Evolutionary conservation across 306 rosid genomes (phyloP), one percentile per base, ranked within the genome.

Genomic region (Quercus aquifolioides): DNA sequence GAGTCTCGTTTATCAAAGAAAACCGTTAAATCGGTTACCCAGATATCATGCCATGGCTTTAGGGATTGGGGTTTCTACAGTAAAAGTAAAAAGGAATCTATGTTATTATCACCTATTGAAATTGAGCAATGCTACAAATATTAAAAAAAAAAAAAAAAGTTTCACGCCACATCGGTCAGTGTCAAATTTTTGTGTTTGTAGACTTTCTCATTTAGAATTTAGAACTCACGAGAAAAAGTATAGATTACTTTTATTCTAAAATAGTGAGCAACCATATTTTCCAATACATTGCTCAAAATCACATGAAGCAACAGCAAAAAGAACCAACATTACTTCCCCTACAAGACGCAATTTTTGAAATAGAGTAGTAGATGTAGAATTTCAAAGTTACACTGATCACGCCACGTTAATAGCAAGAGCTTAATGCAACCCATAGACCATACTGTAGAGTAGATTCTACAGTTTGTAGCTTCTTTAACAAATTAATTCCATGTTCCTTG

Each of bases 11-110:
- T 58, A 57, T 25, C 10, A 31, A 30, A 35, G 60, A 38, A 56
- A 79, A 57, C 81, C 65, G 78, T 84, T 84, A 41, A 60, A 63
- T 70, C 71, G 1, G 75, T 79, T 75, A 2, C 20, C 73, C 85
- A 55, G 33, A 43, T 8, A 51, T 60, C 25, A 19, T 82, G 79
- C 60, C 79, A 19, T 46, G 6, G 70, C 79, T 67, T 80, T 62
- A 23, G 83, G 83, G 71, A 80, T 26, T 14, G 54, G 49, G n/a
- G 25, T 7, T 56, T 21, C 64, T 30, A 31, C 70, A 15, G 23
- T 14, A 30, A 46, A 8, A 9, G 52, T 46, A 46, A 49, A 38
- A 41, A 41, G 46, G 46, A 41, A 41, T 8, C 46, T 7, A 41
- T 41, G 46, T 41, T 41, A 2, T 8, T 41, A 41, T 41, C 46